phyloP scores from a whole-genome alignment of 805 yeast genomes.

The Debaryomyces tyrocola region DNA sequence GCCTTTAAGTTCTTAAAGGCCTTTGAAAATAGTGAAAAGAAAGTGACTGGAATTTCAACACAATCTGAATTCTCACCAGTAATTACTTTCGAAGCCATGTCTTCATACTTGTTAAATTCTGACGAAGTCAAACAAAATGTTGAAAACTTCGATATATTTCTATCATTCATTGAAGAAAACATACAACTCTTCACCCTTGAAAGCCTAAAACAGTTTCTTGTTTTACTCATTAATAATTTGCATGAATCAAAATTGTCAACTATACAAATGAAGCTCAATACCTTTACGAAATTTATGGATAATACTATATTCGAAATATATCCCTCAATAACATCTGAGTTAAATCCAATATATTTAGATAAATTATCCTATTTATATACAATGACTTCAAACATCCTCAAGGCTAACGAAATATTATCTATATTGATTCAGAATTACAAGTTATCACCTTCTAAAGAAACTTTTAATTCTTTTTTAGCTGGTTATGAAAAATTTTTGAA shows the following conservation, averaged over 20 bases:
- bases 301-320: conserved; percentile 8
- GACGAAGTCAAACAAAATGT: conserved; percentile 3
- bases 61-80: conserved; percentile 7
- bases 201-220: conserved; percentile 12
- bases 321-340: conserved; percentile 12
- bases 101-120: conserved; percentile 7
- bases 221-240: conserved; percentile 12
- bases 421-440: conserved; percentile 11
- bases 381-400: conserved; percentile 12
- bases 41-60: conserved; percentile 10
- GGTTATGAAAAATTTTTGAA: conserved; percentile 10
- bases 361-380: conserved; percentile 21
- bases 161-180: conserved; percentile 10
- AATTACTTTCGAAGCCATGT: conserved; percentile 13
- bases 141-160: conserved; percentile 11
- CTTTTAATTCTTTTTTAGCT: conserved; percentile 19
- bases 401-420: conserved; percentile 12
- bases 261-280: conserved; percentile 6
- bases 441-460: conserved; percentile 21
- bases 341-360: conserved; percentile 21
- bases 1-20: conserved; percentile 12
- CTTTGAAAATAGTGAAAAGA: conserved; percentile 14
- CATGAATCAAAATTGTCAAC: conserved; percentile 9
- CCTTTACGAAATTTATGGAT: conserved; percentile 10
- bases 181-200: conserved; percentile 10